A percentile compares a stretch with the other conserved stretches of the same genome.
These are phyloP conservation scores for Rutstroemia sydowiana DNA, from an alignment of 2,329 filamentous ascomycete genomes.

Conservation along the genomic window DNA sequence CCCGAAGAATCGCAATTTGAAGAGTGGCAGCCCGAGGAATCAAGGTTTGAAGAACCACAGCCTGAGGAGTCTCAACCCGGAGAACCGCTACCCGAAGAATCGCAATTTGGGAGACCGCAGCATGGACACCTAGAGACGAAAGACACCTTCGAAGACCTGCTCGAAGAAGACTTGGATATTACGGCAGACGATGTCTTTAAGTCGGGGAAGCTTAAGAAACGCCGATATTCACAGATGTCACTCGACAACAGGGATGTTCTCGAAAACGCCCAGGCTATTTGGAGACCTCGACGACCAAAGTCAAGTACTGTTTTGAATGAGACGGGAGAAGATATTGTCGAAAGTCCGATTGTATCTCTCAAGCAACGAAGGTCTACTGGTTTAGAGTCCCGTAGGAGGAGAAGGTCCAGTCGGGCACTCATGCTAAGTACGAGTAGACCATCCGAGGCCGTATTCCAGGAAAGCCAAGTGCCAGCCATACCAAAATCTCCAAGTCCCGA, in stretches of 20 bases:
- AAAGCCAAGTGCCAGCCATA: too few species aligned
- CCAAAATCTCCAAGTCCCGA: too few species aligned
- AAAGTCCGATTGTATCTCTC: slow-evolving; percentile 1
- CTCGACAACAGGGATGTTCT: too few species aligned
- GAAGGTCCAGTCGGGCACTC: neutral
- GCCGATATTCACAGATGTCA: neutral
- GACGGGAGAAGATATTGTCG: slow-evolving; percentile 18
- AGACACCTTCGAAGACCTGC: neutral
- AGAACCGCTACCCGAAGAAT: neutral
- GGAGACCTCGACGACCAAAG: slow-evolving; percentile 13
- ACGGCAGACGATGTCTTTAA: neutral
- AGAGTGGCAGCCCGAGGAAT: neutral
- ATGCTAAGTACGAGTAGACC: too few species aligned
- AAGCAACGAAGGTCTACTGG: neutral
- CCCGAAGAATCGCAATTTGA: neutral
- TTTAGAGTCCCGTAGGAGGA: neutral
- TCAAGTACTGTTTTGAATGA: slow-evolving; percentile 14
- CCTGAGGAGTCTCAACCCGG: neutral
- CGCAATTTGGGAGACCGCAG: neutral
- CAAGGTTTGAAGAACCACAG: too few species aligned
- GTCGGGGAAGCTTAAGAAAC: neutral
- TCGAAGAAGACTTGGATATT: neutral
- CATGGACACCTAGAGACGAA: too few species aligned
- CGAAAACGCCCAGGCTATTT: neutral
- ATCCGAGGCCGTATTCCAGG: too few species aligned